Evolutionary conservation across 352 stramenopile species (phyloP).

Genomic region (Phytophthora sansomeana): DNA sequence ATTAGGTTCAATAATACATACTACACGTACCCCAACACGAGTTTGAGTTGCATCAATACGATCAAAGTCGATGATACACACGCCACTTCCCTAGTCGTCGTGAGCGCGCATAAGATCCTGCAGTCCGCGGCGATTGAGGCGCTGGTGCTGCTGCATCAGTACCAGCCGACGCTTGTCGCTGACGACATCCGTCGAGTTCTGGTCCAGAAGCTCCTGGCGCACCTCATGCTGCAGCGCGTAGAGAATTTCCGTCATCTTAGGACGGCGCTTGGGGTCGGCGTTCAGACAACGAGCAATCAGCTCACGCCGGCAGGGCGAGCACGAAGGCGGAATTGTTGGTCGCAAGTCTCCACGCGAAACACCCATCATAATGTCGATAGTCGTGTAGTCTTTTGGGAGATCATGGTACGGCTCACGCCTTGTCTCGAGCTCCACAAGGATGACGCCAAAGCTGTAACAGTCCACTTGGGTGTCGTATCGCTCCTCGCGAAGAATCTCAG

Average conservation of each 20-base stretch:
- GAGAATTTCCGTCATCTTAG: slow-evolving; percentile 85
- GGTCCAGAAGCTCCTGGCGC: slow-evolving; percentile 75
- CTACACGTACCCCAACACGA: slow-evolving; percentile 8
- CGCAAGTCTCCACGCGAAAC: slow-evolving; percentile 68
- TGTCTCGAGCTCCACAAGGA: slow-evolving; percentile 86
- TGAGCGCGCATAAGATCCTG: slow-evolving; percentile 56
- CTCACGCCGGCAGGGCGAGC: slow-evolving; percentile 61
- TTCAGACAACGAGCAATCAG: slow-evolving; percentile 77
- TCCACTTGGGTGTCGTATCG: slow-evolving; percentile 86
- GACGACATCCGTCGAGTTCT: slow-evolving; percentile 67
- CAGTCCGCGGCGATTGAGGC: slow-evolving; percentile 75
- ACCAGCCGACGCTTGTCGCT: slow-evolving; percentile 72
- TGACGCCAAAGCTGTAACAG: slow-evolving; percentile 90
- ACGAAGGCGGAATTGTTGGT: slow-evolving; percentile 71
- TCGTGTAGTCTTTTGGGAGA: slow-evolving; percentile 59
- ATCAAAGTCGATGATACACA: background rate
- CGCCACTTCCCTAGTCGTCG: slow-evolving; percentile 21
- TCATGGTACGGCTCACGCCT: slow-evolving; percentile 79
- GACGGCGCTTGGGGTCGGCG: slow-evolving; percentile 59
- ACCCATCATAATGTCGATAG: slow-evolving; percentile 85
- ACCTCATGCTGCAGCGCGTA: slow-evolving; percentile 77
- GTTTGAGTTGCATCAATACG: slow-evolving; percentile 7
- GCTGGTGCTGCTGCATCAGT: slow-evolving; percentile 81
- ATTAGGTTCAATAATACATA: slow-evolving; percentile 17
- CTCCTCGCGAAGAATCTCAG: slow-evolving; percentile 86